A percentile compares a stretch with the other conserved stretches of the same genome.
Conservation (phyloP, 208 protist genomes). For the Wallacemonas collosoma region DNA sequence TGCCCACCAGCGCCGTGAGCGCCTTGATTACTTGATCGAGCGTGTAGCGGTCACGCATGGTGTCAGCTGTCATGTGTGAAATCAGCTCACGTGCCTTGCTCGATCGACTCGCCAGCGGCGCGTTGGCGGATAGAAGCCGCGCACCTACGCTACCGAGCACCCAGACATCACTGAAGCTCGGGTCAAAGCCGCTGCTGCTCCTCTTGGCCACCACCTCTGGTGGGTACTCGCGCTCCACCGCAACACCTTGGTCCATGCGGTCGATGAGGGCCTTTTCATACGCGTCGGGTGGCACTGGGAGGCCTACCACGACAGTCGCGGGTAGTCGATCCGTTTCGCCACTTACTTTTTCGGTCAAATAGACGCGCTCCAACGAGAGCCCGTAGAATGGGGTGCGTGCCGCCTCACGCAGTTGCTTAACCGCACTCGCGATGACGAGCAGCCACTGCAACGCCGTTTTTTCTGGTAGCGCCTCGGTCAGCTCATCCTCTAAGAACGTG, state of each 20-base stretch:
- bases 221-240: conserved; percentile 70
- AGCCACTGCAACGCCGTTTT: conserved; percentile 52
- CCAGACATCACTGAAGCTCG: conserved; percentile 72
- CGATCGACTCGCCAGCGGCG: conserved; percentile 38
- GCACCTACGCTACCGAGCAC: conserved; percentile 57
- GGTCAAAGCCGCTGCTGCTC: conserved; percentile 37
- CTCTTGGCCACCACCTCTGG: conserved; percentile 51
- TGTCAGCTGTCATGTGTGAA: conserved; percentile 53
- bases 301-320: conserved; percentile 43
- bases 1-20: conserved; percentile 27
- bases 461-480: conserved; percentile 40
- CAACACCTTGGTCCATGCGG: conserved; percentile 41
- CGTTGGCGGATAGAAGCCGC: conserved; percentile 50
- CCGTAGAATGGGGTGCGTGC: conserved; percentile 55
- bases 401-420: conserved; percentile 45
- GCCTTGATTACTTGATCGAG: conserved; percentile 45
- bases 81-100: conserved; percentile 41
- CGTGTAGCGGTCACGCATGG: conserved; percentile 32
- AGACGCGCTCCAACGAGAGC: conserved; percentile 58
- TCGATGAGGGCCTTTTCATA: conserved; percentile 60
- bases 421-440: conserved; percentile 43
- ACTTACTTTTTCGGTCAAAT: conserved; percentile 32
- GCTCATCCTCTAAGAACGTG: conserved; percentile 60
- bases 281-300: conserved; percentile 56
- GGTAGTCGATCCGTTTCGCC: conserved; percentile 11